Evolutionary conservation across 148 eudicot genomes (phyloP).

Genomic region (Rhododendron mucronatum): DNA sequence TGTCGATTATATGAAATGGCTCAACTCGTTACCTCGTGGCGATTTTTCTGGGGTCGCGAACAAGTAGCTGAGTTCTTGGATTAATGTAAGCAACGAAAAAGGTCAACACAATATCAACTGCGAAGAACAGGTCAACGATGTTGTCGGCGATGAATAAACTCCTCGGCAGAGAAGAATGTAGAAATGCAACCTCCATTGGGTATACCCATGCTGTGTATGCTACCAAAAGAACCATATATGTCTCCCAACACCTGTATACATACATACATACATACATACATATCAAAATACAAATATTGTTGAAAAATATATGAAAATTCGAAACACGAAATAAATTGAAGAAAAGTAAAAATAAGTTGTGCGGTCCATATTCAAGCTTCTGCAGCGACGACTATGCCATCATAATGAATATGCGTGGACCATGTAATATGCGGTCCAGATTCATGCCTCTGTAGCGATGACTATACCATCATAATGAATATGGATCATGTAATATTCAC

Average conservation of each 20-base stretch:
- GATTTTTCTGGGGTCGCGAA: slow-evolving; percentile 43
- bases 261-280: background rate
- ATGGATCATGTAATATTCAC: too few relatives aligned
- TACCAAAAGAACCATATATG: slow-evolving; percentile 64
- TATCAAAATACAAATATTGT: background rate
- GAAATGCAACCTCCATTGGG: slow-evolving; percentile 79
- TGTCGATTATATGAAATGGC: background rate
- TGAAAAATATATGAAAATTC: background rate
- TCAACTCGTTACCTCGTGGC: slow-evolving; percentile 44
- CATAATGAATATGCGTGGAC: too few relatives aligned
- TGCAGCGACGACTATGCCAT: too few relatives aligned
- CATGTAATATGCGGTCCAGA: background rate
- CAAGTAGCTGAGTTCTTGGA: slow-evolving; percentile 58
- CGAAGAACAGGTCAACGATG: slow-evolving; percentile 59
- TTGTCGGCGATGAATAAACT: slow-evolving; percentile 49
- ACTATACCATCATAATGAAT: background rate
- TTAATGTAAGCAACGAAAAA: slow-evolving; percentile 82
- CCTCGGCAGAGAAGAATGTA: slow-evolving; percentile 25
- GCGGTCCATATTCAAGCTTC: too few relatives aligned
- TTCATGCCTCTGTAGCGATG: background rate
- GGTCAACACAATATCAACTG: slow-evolving; percentile 68
- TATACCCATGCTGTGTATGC: slow-evolving; percentile 72
- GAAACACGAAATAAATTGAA: background rate
- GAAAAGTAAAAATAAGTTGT: background rate
- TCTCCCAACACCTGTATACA: slow-evolving; percentile 74